Percentiles rank a stretch among this genome's conserved stretches.
Conservation (phyloP, 2,329 filamentous ascomycete species). For the Penicillium hordei region DNA sequence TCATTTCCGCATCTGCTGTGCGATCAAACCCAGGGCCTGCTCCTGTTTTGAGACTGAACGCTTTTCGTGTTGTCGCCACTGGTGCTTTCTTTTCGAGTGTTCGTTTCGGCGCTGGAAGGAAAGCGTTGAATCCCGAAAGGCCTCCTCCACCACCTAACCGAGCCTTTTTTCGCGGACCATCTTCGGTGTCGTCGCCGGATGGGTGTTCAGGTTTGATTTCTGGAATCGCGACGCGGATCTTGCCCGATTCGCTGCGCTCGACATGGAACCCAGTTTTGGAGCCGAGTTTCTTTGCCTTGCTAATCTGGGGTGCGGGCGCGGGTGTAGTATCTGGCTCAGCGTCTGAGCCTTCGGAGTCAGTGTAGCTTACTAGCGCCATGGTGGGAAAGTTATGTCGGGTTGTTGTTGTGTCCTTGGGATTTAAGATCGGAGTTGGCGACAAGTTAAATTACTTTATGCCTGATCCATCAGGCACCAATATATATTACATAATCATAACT, state of each 20-base stretch:
- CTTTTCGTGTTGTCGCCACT: conserved; percentile 49
- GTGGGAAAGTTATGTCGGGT: neutral
- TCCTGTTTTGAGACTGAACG: conserved; percentile 77
- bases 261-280: conserved; percentile 67
- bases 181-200: conserved; percentile 41
- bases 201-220: conserved; percentile 47
- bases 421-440: neutral
- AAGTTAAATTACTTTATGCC: neutral
- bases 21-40: conserved; percentile 78
- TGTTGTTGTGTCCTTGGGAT: neutral
- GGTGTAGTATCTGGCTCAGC: conserved; percentile 50
- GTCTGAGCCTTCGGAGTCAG: conserved; percentile 72
- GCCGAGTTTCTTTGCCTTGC: conserved; percentile 23
- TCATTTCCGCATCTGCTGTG: conserved; percentile 48
- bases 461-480: neutral
- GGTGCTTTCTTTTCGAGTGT: conserved; percentile 34
- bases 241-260: conserved; percentile 75
- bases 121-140: conserved; percentile 80
- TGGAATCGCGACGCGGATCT: conserved; percentile 79
- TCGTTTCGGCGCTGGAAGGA: conserved; percentile 80
- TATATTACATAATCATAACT: neutral
- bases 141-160: conserved; percentile 64
- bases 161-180: conserved; percentile 66
- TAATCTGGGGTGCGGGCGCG: conserved; percentile 14
- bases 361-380: conserved; percentile 82